Percentiles rank a stretch among this genome's conserved stretches.
Evolutionary conservation across 2,329 filamentous ascomycete genomes (phyloP).

Genomic region (Fusarium globosum): DNA sequence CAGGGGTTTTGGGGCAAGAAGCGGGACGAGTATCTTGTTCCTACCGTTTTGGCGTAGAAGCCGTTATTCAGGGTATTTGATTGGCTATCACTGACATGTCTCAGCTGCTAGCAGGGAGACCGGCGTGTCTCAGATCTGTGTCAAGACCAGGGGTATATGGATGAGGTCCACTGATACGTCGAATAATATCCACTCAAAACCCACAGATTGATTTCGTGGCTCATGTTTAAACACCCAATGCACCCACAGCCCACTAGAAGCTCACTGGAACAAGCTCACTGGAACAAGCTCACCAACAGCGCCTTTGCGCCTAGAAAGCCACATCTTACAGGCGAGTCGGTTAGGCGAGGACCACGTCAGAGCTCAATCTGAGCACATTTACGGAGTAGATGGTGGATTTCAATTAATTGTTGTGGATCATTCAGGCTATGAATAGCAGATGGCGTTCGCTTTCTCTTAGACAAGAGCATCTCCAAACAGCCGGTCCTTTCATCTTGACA

Average conservation of each 20-base stretch:
- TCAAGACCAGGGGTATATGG: constrained; percentile 46
- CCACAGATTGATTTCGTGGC: constrained; percentile 16
- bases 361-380: constrained; percentile 23
- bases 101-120: constrained; percentile 32
- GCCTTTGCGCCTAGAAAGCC: constrained; percentile 6
- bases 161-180: constrained; percentile 16
- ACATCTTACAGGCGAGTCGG: constrained; percentile 7
- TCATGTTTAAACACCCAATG: constrained; percentile 3
- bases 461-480: constrained; percentile 13
- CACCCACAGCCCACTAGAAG: constrained; percentile 20
- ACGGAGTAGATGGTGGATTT: neutral
- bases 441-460: constrained; percentile 13
- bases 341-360: constrained; percentile 42
- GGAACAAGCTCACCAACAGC: constrained; percentile 23
- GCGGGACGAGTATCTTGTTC: constrained; percentile 40
- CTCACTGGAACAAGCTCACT: constrained; percentile 32
- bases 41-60: constrained; percentile 42
- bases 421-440: constrained; percentile 28
- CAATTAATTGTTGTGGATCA: constrained; percentile 25
- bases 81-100: constrained; percentile 20
- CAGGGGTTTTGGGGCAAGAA: constrained; percentile 31
- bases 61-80: constrained; percentile 1
- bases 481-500: constrained; percentile 13
- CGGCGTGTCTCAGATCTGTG: constrained; percentile 58
- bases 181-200: constrained; percentile 18